Evolutionary conservation across 2,329 filamentous ascomycete species (phyloP).

Genomic region (Gliomastix tumulicola): DNA sequence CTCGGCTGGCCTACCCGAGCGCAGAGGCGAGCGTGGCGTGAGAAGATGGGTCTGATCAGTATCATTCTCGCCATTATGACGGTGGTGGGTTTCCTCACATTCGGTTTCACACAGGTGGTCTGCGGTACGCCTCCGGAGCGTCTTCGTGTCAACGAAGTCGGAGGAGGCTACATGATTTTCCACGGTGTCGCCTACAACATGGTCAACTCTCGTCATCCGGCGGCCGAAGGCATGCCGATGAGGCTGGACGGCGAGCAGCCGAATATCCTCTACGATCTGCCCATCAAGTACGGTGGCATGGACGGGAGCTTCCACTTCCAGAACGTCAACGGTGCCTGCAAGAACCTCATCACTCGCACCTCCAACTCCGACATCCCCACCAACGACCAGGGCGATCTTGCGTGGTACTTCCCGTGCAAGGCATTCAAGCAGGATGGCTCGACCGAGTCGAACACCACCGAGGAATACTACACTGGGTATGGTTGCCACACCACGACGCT

Average conservation of each 20-base stretch:
- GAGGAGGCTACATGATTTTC: conserved; percentile 85
- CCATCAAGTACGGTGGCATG: conserved; percentile 73
- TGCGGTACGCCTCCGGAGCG: conserved; percentile 68
- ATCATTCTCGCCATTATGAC: conserved; percentile 84
- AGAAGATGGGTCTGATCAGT: conserved; percentile 96
- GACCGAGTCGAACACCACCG: conserved; percentile 64
- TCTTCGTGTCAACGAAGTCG: conserved; percentile 77
- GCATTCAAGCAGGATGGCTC: conserved; percentile 93
- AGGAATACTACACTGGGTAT: conserved; percentile 75
- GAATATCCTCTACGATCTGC: conserved; percentile 84
- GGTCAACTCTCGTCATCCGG: conserved; percentile 67
- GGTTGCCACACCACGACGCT: conserved; percentile 73
- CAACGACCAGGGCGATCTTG: conserved; percentile 64
- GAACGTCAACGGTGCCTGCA: conserved; percentile 96
- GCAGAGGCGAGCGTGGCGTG: conserved; percentile 89
- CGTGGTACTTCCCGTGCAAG: conserved; percentile 95
- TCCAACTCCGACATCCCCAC: conserved; percentile 71
- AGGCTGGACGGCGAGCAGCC: conserved; percentile 40
- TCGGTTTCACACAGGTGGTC: conserved; percentile 87
- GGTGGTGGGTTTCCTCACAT: conserved; percentile 90
- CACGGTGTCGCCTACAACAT: conserved; percentile 89
- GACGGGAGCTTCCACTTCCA: conserved; percentile 98
- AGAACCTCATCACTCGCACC: conserved; percentile 72
- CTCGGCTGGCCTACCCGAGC: conserved; percentile 81
- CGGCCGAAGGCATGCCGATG: conserved; percentile 68